A percentile compares a stretch with the other conserved stretches of the same genome.
phyloP scores from a whole-genome alignment of 208 protist genomes.

The Wallacemonas rigidus region DNA sequence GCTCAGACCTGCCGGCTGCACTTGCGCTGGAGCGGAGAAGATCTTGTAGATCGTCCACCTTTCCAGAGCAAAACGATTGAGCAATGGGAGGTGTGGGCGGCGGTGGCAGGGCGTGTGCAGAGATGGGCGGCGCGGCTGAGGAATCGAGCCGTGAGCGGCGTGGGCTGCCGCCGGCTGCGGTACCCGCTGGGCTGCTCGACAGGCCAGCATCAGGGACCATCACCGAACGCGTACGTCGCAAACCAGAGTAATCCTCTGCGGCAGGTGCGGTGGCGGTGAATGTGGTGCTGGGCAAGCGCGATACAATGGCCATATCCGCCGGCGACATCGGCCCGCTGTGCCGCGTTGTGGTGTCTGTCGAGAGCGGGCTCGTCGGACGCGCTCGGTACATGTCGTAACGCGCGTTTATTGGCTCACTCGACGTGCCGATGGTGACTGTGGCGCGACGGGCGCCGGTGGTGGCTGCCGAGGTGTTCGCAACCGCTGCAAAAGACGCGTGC shows the following conservation, averaged over 20 bases:
- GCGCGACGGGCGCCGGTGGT: not conserved
- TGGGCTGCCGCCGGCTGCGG: not conserved
- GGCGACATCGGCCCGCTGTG: not conserved
- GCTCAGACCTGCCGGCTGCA: too few relatives aligned
- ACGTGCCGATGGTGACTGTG: not conserved
- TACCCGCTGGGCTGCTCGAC: not conserved
- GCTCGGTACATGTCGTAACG: not conserved
- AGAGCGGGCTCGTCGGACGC: slow-evolving; percentile 10
- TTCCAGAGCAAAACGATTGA: not conserved
- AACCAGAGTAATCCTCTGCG: too few relatives aligned
- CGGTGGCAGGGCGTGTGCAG: too few relatives aligned
- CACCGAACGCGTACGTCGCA: not conserved
- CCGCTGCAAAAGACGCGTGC: not conserved
- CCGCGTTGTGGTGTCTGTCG: not conserved
- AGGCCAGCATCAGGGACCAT: not conserved
- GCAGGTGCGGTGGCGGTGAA: not conserved
- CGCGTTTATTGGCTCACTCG: not conserved
- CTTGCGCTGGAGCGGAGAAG: not conserved
- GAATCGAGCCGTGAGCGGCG: not conserved
- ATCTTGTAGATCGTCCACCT: slow-evolving; percentile 4
- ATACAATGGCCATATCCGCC: not conserved
- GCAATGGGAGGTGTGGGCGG: not conserved
- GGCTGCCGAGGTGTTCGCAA: not conserved
- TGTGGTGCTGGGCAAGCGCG: not conserved
- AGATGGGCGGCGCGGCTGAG: too few relatives aligned